A percentile compares a stretch with the other conserved stretches of the same genome.
Evolutionary conservation across 2,329 filamentous ascomycete genomes (phyloP).

Genomic region (Orbilia brochopaga): DNA sequence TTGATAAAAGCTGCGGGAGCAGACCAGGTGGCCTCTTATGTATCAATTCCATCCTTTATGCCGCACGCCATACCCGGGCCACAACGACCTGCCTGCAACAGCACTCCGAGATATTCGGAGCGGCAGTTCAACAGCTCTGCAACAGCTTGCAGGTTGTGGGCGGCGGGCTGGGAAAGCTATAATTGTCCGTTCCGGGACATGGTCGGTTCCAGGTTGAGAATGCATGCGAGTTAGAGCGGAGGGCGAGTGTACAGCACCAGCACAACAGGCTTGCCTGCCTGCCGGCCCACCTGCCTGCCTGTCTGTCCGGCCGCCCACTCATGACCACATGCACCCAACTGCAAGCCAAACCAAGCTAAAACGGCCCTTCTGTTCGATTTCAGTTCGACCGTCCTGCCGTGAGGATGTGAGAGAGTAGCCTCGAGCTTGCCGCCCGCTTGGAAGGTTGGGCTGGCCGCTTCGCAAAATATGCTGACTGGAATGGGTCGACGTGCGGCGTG

Average conservation of each 20-base stretch:
- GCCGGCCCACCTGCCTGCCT: too few relatives aligned
- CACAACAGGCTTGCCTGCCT: background rate
- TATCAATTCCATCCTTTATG: conserved; percentile 11
- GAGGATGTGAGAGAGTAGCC: background rate
- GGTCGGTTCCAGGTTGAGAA: conserved; percentile 37
- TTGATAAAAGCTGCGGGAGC: conserved; percentile 2
- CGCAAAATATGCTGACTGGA: conserved; percentile 3
- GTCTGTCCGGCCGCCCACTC: too few relatives aligned
- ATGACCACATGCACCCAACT: too few relatives aligned
- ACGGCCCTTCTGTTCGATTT: background rate
- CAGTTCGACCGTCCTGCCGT: background rate
- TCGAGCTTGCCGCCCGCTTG: conserved; percentile 29
- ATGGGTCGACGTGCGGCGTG: background rate
- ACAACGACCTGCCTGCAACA: background rate
- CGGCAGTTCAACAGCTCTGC: conserved; percentile 14
- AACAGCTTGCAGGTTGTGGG: conserved; percentile 14
- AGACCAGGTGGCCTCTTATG: conserved; percentile 15
- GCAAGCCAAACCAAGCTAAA: too few relatives aligned
- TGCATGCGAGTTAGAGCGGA: conserved; percentile 47
- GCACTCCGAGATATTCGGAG: conserved; percentile 32
- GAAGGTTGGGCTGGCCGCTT: background rate
- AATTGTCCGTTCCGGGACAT: conserved; percentile 39
- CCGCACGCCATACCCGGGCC: conserved; percentile 19
- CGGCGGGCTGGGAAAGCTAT: conserved; percentile 44
- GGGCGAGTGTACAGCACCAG: conserved; percentile 9